phyloP scores from a whole-genome alignment of 2,329 filamentous ascomycete genomes.

The Fusarium sacchari region DNA sequence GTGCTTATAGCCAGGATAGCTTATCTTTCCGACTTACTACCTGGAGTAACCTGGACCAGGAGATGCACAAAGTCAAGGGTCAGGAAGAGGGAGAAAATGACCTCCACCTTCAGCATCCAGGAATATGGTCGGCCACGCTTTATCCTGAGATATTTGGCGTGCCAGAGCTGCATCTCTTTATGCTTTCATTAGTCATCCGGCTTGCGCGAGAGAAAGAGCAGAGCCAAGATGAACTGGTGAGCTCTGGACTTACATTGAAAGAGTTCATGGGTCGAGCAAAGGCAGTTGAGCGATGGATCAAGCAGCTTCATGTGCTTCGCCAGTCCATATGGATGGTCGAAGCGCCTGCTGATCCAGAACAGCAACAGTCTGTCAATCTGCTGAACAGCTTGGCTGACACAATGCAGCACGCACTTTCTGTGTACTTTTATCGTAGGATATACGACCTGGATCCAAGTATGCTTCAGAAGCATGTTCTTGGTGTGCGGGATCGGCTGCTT shows the following conservation, averaged over 20 bases:
- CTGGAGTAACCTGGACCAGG: constrained; percentile 24
- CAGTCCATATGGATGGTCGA: constrained; percentile 11
- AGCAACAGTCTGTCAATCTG: constrained; percentile 10
- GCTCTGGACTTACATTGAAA: background rate
- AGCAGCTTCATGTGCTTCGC: constrained; percentile 13
- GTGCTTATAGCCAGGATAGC: constrained; percentile 8
- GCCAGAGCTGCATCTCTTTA: constrained; percentile 22
- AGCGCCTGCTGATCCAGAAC: background rate
- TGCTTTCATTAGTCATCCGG: constrained; percentile 26
- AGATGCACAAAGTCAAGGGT: constrained; percentile 18
- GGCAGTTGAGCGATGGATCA: constrained; percentile 23
- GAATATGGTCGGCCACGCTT: constrained; percentile 26
- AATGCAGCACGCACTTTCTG: constrained; percentile 26
- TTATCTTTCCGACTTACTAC: constrained; percentile 15
- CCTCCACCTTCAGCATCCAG: constrained; percentile 23
- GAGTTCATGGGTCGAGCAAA: constrained; percentile 25
- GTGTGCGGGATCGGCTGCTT: constrained; percentile 21
- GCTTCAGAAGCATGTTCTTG: constrained; percentile 20
- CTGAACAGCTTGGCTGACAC: constrained; percentile 17
- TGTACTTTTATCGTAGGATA: constrained; percentile 29
- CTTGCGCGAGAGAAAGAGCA: constrained; percentile 18
- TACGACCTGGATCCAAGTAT: constrained; percentile 23
- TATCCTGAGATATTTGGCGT: constrained; percentile 35
- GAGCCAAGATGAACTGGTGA: background rate
- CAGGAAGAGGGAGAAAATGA: constrained; percentile 33